Conservation (phyloP, 176 grass and related monocot species). For the Oryza australiensis region DNA sequence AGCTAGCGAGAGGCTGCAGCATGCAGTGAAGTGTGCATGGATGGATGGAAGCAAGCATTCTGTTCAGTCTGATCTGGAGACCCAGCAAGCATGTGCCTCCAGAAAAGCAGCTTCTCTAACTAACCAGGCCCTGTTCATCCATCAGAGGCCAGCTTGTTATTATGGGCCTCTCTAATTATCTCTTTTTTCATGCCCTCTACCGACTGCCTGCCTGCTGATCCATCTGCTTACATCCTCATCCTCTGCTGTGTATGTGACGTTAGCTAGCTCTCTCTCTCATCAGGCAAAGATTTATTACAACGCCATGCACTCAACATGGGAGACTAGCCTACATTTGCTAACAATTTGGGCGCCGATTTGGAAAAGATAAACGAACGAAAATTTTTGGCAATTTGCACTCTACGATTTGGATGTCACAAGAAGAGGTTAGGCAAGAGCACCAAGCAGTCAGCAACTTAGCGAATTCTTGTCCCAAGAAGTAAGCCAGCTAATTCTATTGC, state of each 20-base stretch:
- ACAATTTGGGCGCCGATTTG: background rate
- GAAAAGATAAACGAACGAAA: background rate
- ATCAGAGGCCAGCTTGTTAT: background rate
- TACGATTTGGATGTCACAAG: background rate
- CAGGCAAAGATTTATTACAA: background rate
- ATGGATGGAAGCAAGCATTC: background rate
- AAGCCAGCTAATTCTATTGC: background rate
- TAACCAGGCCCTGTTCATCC: background rate
- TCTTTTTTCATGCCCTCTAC: background rate
- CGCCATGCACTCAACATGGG: background rate
- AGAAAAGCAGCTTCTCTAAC: background rate
- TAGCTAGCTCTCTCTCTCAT: background rate
- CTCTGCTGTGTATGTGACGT: background rate
- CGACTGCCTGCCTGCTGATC: background rate
- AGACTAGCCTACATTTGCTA: background rate
- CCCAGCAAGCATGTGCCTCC: background rate
- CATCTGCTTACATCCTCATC: background rate
- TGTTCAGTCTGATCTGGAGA: background rate
- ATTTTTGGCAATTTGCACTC: background rate
- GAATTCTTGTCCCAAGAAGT: background rate
- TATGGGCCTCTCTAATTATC: background rate
- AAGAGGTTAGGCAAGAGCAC: slow-evolving; percentile 14
- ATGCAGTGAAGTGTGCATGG: background rate
- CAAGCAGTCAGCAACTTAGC: background rate
- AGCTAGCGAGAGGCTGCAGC: background rate